These are phyloP conservation scores for Aspergillus sp. DNA, from an alignment of 2,329 filamentous ascomycete genomes.

Conservation along the genomic window DNA sequence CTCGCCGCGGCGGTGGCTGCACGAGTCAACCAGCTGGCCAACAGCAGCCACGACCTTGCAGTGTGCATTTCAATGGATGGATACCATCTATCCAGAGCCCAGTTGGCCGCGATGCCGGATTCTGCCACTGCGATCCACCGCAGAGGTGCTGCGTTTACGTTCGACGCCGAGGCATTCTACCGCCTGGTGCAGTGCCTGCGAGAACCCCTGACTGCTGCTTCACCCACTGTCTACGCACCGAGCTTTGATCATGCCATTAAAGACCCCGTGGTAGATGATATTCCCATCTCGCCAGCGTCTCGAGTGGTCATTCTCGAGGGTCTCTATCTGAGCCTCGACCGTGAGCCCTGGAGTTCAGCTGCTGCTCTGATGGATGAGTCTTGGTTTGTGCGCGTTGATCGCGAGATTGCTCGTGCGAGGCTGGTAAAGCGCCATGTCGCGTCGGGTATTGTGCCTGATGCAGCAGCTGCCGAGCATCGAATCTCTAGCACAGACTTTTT, in stretches of 20 bases:
- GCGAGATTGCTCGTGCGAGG: not conserved
- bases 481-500: not conserved
- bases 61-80: not conserved
- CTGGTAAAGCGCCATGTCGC: not conserved
- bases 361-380: not conserved
- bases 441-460: not conserved
- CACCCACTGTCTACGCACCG: not conserved
- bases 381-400: not conserved
- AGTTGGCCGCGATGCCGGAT: not conserved
- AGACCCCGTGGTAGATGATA: not conserved
- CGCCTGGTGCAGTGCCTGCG: not conserved
- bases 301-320: not conserved
- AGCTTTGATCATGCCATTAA: not conserved
- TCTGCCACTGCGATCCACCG: not conserved
- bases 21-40: not conserved
- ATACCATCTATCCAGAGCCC: not conserved
- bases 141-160: not conserved
- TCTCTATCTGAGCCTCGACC: not conserved
- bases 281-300: not conserved
- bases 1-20: not conserved
- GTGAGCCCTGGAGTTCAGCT: not conserved
- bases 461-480: not conserved
- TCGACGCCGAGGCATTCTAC: not conserved
- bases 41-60: not conserved
- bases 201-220: not conserved